Evolutionary conservation across 768 basidiomycete species (phyloP), one percentile per base, ranked within the genome.

Genomic region (Suillus paluster): DNA sequence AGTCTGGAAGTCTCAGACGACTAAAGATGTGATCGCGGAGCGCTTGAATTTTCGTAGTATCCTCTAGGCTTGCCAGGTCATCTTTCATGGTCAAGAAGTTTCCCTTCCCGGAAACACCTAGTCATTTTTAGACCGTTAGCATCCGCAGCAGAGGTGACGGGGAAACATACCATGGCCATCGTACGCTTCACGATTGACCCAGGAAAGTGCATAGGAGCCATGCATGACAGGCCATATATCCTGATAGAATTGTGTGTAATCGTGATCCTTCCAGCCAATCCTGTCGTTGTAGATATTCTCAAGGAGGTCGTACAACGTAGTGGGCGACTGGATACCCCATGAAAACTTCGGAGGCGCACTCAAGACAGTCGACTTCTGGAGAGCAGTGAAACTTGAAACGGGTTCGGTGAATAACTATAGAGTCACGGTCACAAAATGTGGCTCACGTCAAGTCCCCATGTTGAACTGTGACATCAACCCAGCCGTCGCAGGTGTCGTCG

Each of bases 401-500:
- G 14, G 1, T 38, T 21, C 10, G 10, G n/a, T 45, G 10, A 23
- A 21, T 45, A 21, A 45, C n/a, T 21, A 21, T 45, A 38, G 44
- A 21, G 21, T 5, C n/a, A 45, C 9, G 54, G 30, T 38, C 38
- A 17, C 14, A 57, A 21, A 59, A 23, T 21, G 36, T 49, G 15
- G 58, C 27, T 42, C 33, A 41, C 30, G 25, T 57, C 23, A 39
- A 36, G 19, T n/a, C 12, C 23, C 46, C 36, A 46, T 67, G 61
- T 10, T 44, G 66, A 38, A 73, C 68, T 19, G 57, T 41, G 10
- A 73, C 76, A 3, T 64, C 50, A 34, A 77, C 67, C 64, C 68
- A 71, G 2, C 77, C 76, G 48, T 78, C 77, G 49, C 68, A 75
- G 9, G 66, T 71, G 48, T 72, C 72, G 57, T 78, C 77, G 46